Base-by-base conservation (phyloP, 2,329 filamentous ascomycete genomes). In the Colletotrichum agaves region DNA sequence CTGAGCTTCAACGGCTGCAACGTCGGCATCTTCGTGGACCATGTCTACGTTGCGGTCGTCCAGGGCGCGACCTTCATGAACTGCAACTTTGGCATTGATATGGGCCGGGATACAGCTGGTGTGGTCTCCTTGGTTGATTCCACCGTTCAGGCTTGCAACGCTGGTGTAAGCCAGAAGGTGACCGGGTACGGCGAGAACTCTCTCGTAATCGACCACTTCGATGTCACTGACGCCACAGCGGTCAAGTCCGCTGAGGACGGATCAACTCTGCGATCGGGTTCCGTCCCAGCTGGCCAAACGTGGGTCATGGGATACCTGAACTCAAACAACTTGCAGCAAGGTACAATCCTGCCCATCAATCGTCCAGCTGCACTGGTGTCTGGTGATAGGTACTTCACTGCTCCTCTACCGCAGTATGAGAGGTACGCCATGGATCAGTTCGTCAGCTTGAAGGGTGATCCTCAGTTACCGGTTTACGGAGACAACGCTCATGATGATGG, bases 381-480 rank as follows among this genome's bases (percentile, higher is more conserved):
- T 2, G 72, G 75, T 33, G 75, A 71, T 1, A 78, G 77, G 17
- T 85, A 67, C 52, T 67, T 63, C 31, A 67, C 64, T 12, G 61
- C 60, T 27, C 61, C 74, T 6, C 74, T 78, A 4, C 83, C 80
- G 10, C 82, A 80, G 52, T 85, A 84, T 59, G 73, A 76, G 4
- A 74, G 81, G 39, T 82, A 81, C 67, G 74, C 75, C 7, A 72
- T 76, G 7, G 74, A 76, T 35, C 77, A 83, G 55, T 75, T 85
- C 41, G 74, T 84, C 37, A 85, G 83, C 61, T 75, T 85, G 52
- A 85, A 83, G 71, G 76, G 76, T 13, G 82, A 83, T 33, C 70
- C 76, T 3, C 77, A 75, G 3, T 72, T 74, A 19, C 74, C 73
- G 0, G 81, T 84, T 4, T 75, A 78, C 8, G 81, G 83, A 35